Percentiles rank a stretch among this genome's conserved stretches.
These are phyloP conservation scores for Amyloporia xantha DNA, from an alignment of 768 basidiomycete genomes.

Conservation along the genomic window DNA sequence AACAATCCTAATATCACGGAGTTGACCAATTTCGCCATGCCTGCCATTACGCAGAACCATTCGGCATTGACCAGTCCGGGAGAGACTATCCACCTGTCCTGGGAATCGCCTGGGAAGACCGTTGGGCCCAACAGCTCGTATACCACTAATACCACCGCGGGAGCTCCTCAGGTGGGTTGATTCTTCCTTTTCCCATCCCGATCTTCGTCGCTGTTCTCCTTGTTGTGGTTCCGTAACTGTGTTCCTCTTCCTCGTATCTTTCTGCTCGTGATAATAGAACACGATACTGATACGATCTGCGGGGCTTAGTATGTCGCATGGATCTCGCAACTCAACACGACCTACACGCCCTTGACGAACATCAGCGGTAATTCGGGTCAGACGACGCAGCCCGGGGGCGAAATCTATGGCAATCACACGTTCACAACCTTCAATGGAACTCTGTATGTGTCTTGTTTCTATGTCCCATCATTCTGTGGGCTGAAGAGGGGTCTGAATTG, in stretches of 20 bases:
- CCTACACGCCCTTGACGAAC: slow-evolving; percentile 44
- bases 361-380: slow-evolving; percentile 36
- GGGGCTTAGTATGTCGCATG: slow-evolving; percentile 43
- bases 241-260: background rate
- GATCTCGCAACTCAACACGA: slow-evolving; percentile 56
- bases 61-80: slow-evolving; percentile 44
- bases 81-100: slow-evolving; percentile 38
- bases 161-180: slow-evolving; percentile 30
- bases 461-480: no score
- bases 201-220: background rate
- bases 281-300: background rate
- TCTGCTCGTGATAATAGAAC: background rate
- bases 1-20: slow-evolving; percentile 27
- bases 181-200: background rate
- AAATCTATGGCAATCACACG: slow-evolving; percentile 36
- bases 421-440: slow-evolving; percentile 46
- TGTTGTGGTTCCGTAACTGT: background rate
- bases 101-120: slow-evolving; percentile 50
- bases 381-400: slow-evolving; percentile 42
- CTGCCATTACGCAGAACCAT: slow-evolving; percentile 50
- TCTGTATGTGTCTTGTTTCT: slow-evolving; percentile 24
- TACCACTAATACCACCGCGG: slow-evolving; percentile 42
- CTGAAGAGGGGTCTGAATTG: no score
- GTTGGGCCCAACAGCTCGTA: slow-evolving; percentile 46
- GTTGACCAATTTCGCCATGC: slow-evolving; percentile 29